Conservation (phyloP, 1,284 basidiomycete species). For the Tilletia horrida region DNA sequence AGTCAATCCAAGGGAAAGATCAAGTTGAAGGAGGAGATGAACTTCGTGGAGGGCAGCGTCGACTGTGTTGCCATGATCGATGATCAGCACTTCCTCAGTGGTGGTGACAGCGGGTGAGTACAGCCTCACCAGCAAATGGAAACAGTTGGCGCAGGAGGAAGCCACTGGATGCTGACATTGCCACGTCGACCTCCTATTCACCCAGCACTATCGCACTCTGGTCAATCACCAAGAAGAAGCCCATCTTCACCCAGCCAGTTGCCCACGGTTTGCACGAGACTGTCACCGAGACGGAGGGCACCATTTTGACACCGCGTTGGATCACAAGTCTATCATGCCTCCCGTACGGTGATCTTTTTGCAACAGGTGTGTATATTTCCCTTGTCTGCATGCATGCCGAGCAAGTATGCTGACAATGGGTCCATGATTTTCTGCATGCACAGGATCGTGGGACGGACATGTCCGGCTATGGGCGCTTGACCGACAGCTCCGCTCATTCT, state of each 20-base stretch:
- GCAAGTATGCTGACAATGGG: too few species aligned
- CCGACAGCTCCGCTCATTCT: constrained; percentile 70
- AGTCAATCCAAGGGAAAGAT: constrained; percentile 45
- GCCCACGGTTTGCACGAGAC: constrained; percentile 75
- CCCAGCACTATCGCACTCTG: constrained; percentile 69
- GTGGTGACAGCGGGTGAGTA: constrained; percentile 86
- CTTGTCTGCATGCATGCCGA: neutral
- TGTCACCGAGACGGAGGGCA: constrained; percentile 69
- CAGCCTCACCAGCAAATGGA: too few species aligned
- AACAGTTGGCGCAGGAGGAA: too few species aligned
- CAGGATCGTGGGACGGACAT: constrained; percentile 86
- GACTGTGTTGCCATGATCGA: constrained; percentile 93
- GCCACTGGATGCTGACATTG: constrained; percentile 14
- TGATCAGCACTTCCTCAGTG: constrained; percentile 84
- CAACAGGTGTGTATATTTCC: constrained; percentile 65
- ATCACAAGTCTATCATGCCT: constrained; percentile 78
- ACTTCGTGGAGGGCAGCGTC: constrained; percentile 75
- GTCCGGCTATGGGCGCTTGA: constrained; percentile 88
- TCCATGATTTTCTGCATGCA: neutral
- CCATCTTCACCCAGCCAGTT: constrained; percentile 75
- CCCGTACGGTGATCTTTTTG: constrained; percentile 86
- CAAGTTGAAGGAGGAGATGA: constrained; percentile 56
- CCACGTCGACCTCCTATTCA: neutral
- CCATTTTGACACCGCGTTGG: constrained; percentile 77
- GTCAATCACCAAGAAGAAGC: constrained; percentile 93